Evolutionary conservation across 2,329 filamentous ascomycete genomes (phyloP), one percentile per base, ranked within the genome.

Genomic region (Alternaria sp.): DNA sequence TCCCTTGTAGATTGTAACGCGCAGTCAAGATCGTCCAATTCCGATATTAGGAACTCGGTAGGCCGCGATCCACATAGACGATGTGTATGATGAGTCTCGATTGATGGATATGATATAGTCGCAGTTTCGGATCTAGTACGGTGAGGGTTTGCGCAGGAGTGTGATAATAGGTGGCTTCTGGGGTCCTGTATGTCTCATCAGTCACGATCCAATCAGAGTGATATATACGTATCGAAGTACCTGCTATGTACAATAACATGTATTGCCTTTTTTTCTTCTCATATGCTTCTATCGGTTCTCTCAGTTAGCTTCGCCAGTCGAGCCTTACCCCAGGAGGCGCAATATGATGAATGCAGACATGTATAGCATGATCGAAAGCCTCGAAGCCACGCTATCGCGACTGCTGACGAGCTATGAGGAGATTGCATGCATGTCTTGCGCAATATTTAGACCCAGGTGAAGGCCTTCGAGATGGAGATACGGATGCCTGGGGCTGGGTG

Each of bases 171-270:
- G 28, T 21, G 40, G n/a, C 45, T 46, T 43, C 50, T 21, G 21
- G 26, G 15, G 23, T 32, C 13, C 57, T 65, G 28, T 23, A 47
- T 50, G 17, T 30, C 23, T 62, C 2, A 62, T 65, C 59, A 62
- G 62, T 43, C 40, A 17, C 46, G 19, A n/a, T 28, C 60, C 47
- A 17, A 46, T 13, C 30, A 52, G 26, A 49, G 40, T 8, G 23
- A 50, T 52, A 43, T 23, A 11, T 23, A 47, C 40, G 23, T 19
- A 51, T 56, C n/a, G 11, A 17, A 46, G n/a, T 19, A 25, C 51
- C 26, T 56, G 30, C 52, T 36, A 19, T 45, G 15, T 47, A 28
- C 17, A n/a, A 15, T 21, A 40, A 21, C 13, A 59, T n/a, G 5
- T 17, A 36, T 19, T 32, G 25, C 1, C 11, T 17, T 25, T 17